Evolutionary conservation across 352 stramenopile genomes (phyloP).

Genomic region (Globisporangium orthogonon): DNA sequence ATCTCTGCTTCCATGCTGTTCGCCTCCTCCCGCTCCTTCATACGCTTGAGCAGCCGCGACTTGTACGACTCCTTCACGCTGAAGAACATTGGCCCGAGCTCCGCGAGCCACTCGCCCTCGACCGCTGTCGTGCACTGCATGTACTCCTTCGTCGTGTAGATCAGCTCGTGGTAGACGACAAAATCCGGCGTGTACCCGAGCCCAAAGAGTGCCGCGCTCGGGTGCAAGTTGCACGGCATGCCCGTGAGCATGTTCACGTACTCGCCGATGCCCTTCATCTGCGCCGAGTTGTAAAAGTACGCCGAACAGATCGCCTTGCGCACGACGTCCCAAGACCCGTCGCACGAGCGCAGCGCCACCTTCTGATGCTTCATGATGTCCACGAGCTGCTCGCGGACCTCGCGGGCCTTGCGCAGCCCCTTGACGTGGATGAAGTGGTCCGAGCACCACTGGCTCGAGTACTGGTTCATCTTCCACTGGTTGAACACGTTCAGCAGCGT

Average conservation of each 20-base stretch:
- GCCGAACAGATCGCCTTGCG: conserved; percentile 98
- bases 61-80: conserved; percentile 97
- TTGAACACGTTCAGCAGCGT: conserved; percentile 97
- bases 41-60: conserved; percentile 86
- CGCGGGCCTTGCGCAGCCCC: conserved; percentile 83
- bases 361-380: conserved; percentile 98
- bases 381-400: conserved; percentile 95
- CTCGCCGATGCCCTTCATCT: conserved; percentile 99
- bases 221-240: conserved; percentile 96
- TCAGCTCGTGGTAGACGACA: conserved; percentile 99
- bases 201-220: conserved; percentile 95
- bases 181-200: conserved; percentile 99
- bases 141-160: conserved; percentile 98
- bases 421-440: conserved; percentile 98
- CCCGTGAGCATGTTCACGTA: conserved; percentile 99
- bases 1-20: conserved; percentile 86
- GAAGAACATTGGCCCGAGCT: conserved; percentile 99
- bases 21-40: conserved; percentile 74
- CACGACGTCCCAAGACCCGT: conserved; percentile 95
- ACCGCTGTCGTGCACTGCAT: conserved; percentile 98
- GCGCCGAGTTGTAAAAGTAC: conserved; percentile 99
- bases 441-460: conserved; percentile 92
- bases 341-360: conserved; percentile 86
- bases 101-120: conserved; percentile 98
- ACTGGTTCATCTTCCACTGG: conserved; percentile 93